Percentiles rank a stretch among this genome's conserved stretches.
These are phyloP conservation scores for Ambrosia artemisiifolia DNA, from an alignment of 129 eudicot species.

Conservation along the genomic window DNA sequence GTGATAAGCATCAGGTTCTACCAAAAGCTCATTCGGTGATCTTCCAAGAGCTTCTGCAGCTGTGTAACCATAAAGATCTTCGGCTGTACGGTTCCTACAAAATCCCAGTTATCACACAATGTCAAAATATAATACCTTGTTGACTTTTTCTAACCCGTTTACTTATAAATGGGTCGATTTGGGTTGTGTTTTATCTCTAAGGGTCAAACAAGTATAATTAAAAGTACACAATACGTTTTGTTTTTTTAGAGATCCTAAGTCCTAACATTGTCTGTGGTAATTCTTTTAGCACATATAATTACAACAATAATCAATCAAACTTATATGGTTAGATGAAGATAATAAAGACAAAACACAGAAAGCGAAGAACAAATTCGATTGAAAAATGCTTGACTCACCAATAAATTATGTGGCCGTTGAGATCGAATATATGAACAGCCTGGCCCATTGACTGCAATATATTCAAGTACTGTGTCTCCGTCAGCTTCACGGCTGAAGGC, in stretches of 20 bases:
- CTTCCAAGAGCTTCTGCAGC: conserved; percentile 78
- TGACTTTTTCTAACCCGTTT: background rate
- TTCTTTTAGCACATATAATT: background rate
- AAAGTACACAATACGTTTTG: background rate
- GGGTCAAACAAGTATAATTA: background rate
- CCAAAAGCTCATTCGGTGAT: conserved; percentile 44
- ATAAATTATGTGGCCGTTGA: conserved; percentile 54
- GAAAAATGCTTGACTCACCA: conserved; percentile 57
- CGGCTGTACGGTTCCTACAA: conserved; percentile 88
- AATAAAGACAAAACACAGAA: background rate
- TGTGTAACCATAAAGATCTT: conserved; percentile 70
- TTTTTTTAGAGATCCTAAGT: background rate
- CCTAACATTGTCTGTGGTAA: background rate
- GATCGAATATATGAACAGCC: conserved; percentile 80
- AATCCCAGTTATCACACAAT: background rate
- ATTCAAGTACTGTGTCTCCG: conserved; percentile 82
- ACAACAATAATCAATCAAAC: background rate
- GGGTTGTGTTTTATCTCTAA: background rate
- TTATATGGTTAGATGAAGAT: background rate
- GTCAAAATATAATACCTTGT: conserved; percentile 1
- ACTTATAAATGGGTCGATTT: background rate
- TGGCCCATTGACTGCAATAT: conserved; percentile 98
- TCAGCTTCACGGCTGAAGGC: conserved; percentile 60
- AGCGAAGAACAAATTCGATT: conserved; percentile 8
- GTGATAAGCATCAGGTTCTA: conserved; percentile 40